Evolutionary conservation across 1,139 yeast species (phyloP).

Genomic region (Blastobotrys ciferrii): DNA sequence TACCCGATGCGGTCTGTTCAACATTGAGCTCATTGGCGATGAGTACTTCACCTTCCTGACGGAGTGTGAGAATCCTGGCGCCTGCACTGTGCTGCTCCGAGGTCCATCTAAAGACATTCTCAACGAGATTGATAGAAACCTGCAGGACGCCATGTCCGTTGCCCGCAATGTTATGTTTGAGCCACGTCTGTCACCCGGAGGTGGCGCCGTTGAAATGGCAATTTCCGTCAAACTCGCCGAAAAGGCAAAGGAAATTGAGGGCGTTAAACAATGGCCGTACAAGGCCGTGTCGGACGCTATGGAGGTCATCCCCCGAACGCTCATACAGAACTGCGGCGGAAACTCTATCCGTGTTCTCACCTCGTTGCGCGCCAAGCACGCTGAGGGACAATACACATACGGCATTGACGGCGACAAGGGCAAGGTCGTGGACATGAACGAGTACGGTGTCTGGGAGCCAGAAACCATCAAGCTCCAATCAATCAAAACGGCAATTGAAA

Average conservation of each 20-base stretch:
- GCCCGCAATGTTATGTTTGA: slow-evolving; percentile 93
- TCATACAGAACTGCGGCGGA: slow-evolving; percentile 97
- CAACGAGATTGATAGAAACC: slow-evolving; percentile 93
- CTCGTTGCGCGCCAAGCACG: slow-evolving; percentile 93
- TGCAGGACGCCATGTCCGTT: slow-evolving; percentile 98
- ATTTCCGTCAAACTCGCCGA: slow-evolving; percentile 85
- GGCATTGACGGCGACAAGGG: slow-evolving; percentile 97
- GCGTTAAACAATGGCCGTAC: slow-evolving; percentile 97
- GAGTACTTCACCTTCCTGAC: slow-evolving; percentile 89
- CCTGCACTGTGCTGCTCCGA: slow-evolving; percentile 88
- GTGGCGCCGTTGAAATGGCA: slow-evolving; percentile 99
- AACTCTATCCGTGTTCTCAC: slow-evolving; percentile 88
- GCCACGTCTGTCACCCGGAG: slow-evolving; percentile 96
- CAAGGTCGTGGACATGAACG: slow-evolving; percentile 91
- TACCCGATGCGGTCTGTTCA: slow-evolving; percentile 82
- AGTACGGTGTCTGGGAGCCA: slow-evolving; percentile 98
- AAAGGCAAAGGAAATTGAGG: slow-evolving; percentile 88
- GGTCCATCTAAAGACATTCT: slow-evolving; percentile 97
- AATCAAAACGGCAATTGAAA: slow-evolving; percentile 93
- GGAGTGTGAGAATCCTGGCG: slow-evolving; percentile 80
- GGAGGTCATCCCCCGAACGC: slow-evolving; percentile 96
- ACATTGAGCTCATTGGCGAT: slow-evolving; percentile 93
- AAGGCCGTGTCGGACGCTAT: slow-evolving; percentile 98
- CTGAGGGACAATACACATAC: slow-evolving; percentile 73
- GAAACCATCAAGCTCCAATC: slow-evolving; percentile 97